Conservation (phyloP, 177 flowering plant species). For the Telopea speciosissima region DNA sequence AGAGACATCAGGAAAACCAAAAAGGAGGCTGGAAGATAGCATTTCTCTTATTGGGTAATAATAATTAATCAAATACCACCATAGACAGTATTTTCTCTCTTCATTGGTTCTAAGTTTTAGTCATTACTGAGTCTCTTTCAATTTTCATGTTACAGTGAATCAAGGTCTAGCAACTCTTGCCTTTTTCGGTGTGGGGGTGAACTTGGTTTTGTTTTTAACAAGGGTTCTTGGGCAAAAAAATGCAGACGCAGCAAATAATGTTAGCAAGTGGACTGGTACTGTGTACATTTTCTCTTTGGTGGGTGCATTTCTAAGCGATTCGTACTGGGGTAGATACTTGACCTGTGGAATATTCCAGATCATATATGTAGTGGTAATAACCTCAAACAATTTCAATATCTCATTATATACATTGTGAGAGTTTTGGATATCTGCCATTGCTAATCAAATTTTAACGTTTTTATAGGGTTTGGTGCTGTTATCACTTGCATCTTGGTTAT, state of each 20-base stretch:
- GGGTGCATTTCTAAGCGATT: conserved; percentile 80
- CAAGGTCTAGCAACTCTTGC: conserved; percentile 19
- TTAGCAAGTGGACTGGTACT: conserved; percentile 83
- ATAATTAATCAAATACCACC: not conserved
- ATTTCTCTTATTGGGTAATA: conserved; percentile 32
- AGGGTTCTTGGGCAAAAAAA: conserved; percentile 58
- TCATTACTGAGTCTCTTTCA: not conserved
- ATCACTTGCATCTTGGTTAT: conserved; percentile 48
- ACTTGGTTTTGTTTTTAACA: conserved; percentile 64
- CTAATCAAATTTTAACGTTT: not conserved
- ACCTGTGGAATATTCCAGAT: conserved; percentile 65
- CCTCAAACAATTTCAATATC: no score
- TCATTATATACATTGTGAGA: no score
- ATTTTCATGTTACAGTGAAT: conserved; percentile 8
- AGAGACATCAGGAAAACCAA: not conserved
- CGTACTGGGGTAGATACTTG: conserved; percentile 69
- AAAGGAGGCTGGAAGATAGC: conserved; percentile 45
- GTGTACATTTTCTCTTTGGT: conserved; percentile 62
- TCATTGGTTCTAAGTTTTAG: not conserved
- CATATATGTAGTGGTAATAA: conserved; percentile 45
- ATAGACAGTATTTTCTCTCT: not conserved
- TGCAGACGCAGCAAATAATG: conserved; percentile 66
- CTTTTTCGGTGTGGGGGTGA: conserved; percentile 28
- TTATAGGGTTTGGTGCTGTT: conserved; percentile 49
- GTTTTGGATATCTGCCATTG: no score